Evolutionary conservation across 1,284 basidiomycete species (phyloP), one percentile per base, ranked within the genome.

Genomic region (Malassezia vespertilionis): DNA sequence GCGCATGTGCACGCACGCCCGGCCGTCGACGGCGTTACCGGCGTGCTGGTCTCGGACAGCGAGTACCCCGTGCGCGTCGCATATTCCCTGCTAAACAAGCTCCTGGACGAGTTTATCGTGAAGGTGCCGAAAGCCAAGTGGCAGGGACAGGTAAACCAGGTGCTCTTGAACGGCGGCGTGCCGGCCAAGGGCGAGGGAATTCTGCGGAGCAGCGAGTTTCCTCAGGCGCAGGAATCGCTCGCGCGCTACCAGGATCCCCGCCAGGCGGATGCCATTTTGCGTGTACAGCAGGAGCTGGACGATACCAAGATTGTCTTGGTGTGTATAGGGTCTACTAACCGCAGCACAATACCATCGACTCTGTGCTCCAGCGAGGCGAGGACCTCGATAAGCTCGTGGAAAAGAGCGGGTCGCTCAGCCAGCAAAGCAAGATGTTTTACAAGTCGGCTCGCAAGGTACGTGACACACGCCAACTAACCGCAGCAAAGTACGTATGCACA

Each of bases 241-340:
- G 76, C 80, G 70, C 89, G 91, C 74, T 97, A 95, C 74, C 93
- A 99, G 75, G 93, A 99, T 73, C 93, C 93, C 7, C 80, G 83
- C 56, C 90, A 97, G 75, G 93, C 93, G 4, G 93, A 99, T 75
- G 84, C 86, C 15, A 96, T 99, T 67, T 91, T 97, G 90, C 82
- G 84, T 63, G 93, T 99, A 14, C 93, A 99, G 73, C 84, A 89
- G 71, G 93, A 99, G 71, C 74, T 99, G 38, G 93, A 99, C 70
- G 93, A 99, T 76, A 97, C 93, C 7, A 99, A 99, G 82, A 91
- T 99, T 60, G 82, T 97, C 28, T 22, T 52, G 33, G 54, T 63
- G 42, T 44, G 60, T 52, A 7, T 15, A 2, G 15, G 3, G 20
- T 15, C 20, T 1, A 9, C 32, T 33, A 14, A 26, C 33, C 41